A percentile compares a stretch with the other conserved stretches of the same genome.
phyloP scores from a whole-genome alignment of 371 early-diverging fungal species.

The Rhizopus delemar region DNA sequence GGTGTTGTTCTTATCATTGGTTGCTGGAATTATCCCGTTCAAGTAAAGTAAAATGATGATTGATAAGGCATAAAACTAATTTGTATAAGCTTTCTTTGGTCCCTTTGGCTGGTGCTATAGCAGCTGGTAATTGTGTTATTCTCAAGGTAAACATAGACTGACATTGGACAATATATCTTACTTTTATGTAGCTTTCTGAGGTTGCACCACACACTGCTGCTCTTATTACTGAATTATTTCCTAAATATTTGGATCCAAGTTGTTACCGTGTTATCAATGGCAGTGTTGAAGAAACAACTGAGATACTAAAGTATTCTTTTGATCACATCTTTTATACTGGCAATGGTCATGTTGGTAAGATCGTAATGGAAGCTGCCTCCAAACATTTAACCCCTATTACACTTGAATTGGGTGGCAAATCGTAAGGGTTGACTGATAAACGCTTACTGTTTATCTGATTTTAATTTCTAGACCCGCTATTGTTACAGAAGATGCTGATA shows the following conservation, averaged over 20 bases:
- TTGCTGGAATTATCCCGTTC: slow-evolving; percentile 54
- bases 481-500: slow-evolving; percentile 66
- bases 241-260: slow-evolving; percentile 72
- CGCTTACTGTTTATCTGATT: neutral
- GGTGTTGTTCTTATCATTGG: slow-evolving; percentile 69
- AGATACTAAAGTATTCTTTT: slow-evolving; percentile 67
- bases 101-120: slow-evolving; percentile 73
- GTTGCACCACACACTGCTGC: slow-evolving; percentile 70
- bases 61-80: too few species aligned
- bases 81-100: slow-evolving; percentile 11
- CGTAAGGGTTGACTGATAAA: slow-evolving; percentile 33
- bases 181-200: slow-evolving; percentile 66
- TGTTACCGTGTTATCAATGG: slow-evolving; percentile 79
- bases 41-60: slow-evolving; percentile 18
- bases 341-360: slow-evolving; percentile 72
- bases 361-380: slow-evolving; percentile 78
- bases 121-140: slow-evolving; percentile 83
- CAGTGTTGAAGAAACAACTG: slow-evolving; percentile 75
- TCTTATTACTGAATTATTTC: slow-evolving; percentile 62
- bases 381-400: slow-evolving; percentile 73
- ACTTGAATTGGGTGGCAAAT: slow-evolving; percentile 89
- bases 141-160: slow-evolving; percentile 53
- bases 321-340: slow-evolving; percentile 93
- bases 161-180: neutral
- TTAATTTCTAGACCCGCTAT: slow-evolving; percentile 62